phyloP scores from a whole-genome alignment of 1,139 yeast species.

The Geotrichum klebahnii region DNA sequence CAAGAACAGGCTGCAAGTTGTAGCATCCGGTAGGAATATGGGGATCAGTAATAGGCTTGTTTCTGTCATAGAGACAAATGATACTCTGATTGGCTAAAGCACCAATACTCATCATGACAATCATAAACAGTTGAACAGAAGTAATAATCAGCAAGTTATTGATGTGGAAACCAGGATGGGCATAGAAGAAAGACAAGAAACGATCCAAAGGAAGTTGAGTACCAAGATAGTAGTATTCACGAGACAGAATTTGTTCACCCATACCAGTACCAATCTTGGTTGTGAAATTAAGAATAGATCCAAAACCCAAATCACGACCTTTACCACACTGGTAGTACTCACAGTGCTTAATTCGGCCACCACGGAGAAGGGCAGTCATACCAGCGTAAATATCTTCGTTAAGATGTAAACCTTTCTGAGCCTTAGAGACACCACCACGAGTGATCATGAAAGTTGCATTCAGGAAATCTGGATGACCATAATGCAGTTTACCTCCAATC shows the following conservation, averaged over 20 bases:
- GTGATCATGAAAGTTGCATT: conserved; percentile 93
- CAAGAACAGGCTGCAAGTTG: conserved; percentile 82
- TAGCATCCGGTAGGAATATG: conserved; percentile 90
- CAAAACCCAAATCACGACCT: conserved; percentile 99
- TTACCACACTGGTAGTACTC: conserved; percentile 99
- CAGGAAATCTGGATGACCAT: conserved; percentile 99
- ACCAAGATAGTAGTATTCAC: conserved; percentile 96
- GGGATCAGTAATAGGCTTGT: conserved; percentile 81
- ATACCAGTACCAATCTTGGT: conserved; percentile 99
- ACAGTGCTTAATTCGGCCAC: conserved; percentile 98
- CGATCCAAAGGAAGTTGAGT: conserved; percentile 96
- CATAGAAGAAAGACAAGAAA: conserved; percentile 94
- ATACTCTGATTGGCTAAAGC: conserved; percentile 88
- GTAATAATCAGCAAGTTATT: conserved; percentile 93
- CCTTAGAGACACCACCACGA: conserved; percentile 98
- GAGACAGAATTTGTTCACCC: conserved; percentile 99
- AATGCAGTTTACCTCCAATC: conserved; percentile 97
- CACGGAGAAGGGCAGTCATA: conserved; percentile 95
- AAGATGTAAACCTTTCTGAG: conserved; percentile 96
- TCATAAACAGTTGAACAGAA: conserved; percentile 87
- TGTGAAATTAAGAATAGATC: conserved; percentile 95
- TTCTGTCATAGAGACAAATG: conserved; percentile 75
- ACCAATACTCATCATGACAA: conserved; percentile 87
- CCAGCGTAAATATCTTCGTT: conserved; percentile 99
- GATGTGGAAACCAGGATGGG: conserved; percentile 99